Evolutionary conservation across 345 rosid species (phyloP).

Genomic region (Jatropha curcas): DNA sequence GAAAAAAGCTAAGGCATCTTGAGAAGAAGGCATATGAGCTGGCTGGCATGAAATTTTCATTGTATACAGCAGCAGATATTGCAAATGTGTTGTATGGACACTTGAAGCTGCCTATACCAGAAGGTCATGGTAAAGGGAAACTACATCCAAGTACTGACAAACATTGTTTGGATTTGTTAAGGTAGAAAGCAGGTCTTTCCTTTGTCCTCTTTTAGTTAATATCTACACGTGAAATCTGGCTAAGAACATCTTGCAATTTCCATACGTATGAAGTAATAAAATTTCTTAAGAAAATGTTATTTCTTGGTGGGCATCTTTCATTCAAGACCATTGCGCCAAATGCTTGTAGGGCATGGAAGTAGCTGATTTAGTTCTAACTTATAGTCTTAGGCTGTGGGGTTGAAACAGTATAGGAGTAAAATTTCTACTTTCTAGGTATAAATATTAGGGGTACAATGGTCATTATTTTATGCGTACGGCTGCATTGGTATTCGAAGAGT

Average conservation of each 20-base stretch:
- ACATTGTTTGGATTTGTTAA: slow-evolving; percentile 77
- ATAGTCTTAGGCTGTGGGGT: background rate
- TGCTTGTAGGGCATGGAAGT: background rate
- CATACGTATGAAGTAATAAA: background rate
- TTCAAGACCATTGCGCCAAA: background rate
- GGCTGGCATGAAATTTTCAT: slow-evolving; percentile 86
- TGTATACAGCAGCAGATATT: slow-evolving; percentile 78
- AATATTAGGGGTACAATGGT: background rate
- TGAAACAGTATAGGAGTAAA: background rate
- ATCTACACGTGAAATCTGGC: background rate
- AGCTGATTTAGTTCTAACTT: background rate
- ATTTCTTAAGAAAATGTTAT: background rate
- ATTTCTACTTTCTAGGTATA: slow-evolving; percentile 1
- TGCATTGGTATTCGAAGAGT: background rate
- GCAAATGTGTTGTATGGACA: slow-evolving; percentile 81
- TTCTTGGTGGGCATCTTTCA: background rate
- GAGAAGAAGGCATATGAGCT: slow-evolving; percentile 80
- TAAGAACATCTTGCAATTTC: background rate
- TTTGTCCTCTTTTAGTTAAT: background rate
- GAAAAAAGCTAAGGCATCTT: slow-evolving; percentile 68
- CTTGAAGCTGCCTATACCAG: slow-evolving; percentile 79
- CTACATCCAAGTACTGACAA: slow-evolving; percentile 92
- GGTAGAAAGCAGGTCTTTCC: slow-evolving; percentile 40
- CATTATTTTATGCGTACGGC: background rate
- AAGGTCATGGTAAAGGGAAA: slow-evolving; percentile 62